These are phyloP conservation scores for Hygrophorus russula DNA, from an alignment of 768 basidiomycete genomes.

Conservation along the genomic window DNA sequence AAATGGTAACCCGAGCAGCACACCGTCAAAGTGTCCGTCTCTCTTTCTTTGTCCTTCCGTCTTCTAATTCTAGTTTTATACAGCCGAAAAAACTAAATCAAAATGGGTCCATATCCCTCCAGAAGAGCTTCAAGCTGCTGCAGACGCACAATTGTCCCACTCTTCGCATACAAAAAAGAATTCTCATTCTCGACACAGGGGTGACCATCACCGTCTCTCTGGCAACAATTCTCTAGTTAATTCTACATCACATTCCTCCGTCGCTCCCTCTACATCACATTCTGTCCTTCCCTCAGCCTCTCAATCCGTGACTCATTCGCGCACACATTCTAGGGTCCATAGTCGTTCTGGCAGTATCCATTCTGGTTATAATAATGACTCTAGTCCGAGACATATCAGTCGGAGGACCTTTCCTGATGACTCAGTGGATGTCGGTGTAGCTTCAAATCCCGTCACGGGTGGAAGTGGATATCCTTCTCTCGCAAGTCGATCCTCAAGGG, in stretches of 20 bases:
- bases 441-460: too few species aligned
- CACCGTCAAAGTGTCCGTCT: background rate
- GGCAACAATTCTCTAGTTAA: slow-evolving; percentile 2
- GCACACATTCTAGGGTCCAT: slow-evolving; percentile 15
- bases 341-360: slow-evolving; percentile 27
- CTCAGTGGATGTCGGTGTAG: too few species aligned
- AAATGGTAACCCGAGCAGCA: background rate
- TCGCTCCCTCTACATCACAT: slow-evolving; percentile 13
- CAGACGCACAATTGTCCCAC: slow-evolving; percentile 22
- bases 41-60: background rate
- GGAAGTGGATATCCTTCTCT: too few species aligned
- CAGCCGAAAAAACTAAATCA: slow-evolving; percentile 44
- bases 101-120: slow-evolving; percentile 55
- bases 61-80: slow-evolving; percentile 2
- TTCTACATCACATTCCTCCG: slow-evolving; percentile 9
- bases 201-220: slow-evolving; percentile 2
- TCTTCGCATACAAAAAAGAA: slow-evolving; percentile 1
- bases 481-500: slow-evolving; percentile 4
- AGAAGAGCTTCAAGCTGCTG: slow-evolving; percentile 42
- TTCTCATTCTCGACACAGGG: slow-evolving; percentile 16
- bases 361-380: slow-evolving; percentile 7
- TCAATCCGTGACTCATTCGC: slow-evolving; percentile 5
- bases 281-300: slow-evolving; percentile 15
- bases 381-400: slow-evolving; percentile 34
- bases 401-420: too few species aligned